Base-by-base conservation (phyloP, 163 green algal genomes). In the Scenedesmus sp. region DNA sequence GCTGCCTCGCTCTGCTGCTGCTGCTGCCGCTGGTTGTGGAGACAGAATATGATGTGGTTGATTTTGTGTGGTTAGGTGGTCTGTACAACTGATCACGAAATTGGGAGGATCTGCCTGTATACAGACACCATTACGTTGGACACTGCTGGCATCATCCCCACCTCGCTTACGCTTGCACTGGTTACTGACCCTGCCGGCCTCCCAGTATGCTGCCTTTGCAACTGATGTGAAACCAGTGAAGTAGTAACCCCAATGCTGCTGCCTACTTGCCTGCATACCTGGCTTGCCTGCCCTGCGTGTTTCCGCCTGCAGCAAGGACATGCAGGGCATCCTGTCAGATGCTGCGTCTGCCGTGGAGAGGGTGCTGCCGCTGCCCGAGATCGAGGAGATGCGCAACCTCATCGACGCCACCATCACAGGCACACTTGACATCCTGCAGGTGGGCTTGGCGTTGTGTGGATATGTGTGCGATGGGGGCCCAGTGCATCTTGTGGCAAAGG, bases 311-410 rank as follows among this genome's bases (percentile, higher is more conserved):
- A 92, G 88, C 13, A 16, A 34, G 26, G 26, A 83, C 12, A 10
- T 92, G 16, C 12, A 83, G n/a, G 88, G 88, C 64, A 92, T 92
- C 66, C 20, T 88, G 52, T 88, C 83, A 26, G 88, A 92, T 76
- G 81, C 81, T n/a, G 16, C 6, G 20, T 55, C 60, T 10, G 62
- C 59, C 23, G 6, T 92, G 13, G 66, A 88, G 64, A 57, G 46
- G 16, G 62, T 89, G 46, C 12, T 92, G 81, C 88, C 88, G 1
- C 62, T 92, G 13, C 62, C 81, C 13, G 88, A 92, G 88, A 46
- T 91, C 46, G 3, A 79, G 26, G 74, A 91, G 87, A 18, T 87
- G 13, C 34, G 54, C 76, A 73, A 64, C 55, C 87, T 91, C n/a
- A 64, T 87, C 3, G 16, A 46, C 0, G 76, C 74, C 26, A 91